Percentiles rank a stretch among this genome's conserved stretches.
These are phyloP conservation scores for Huntiella abstrusa DNA, from an alignment of 2,329 filamentous ascomycete species.

Conservation along the genomic window DNA sequence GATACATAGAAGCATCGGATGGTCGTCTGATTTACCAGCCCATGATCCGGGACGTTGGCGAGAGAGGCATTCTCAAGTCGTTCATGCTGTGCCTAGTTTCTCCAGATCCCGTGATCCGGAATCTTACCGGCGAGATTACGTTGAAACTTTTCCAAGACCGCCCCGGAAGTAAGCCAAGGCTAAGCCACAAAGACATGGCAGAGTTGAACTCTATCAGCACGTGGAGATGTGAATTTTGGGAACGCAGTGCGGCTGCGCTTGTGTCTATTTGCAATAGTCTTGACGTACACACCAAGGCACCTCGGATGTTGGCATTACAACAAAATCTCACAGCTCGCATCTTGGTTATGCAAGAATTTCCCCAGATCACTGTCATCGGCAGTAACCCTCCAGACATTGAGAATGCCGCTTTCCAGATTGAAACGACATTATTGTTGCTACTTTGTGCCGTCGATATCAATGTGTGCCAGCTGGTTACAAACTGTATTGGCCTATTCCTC, in stretches of 20 bases:
- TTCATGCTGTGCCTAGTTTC: conserved; percentile 37
- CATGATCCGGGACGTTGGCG: conserved; percentile 2
- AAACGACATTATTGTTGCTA: conserved; percentile 43
- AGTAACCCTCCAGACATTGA: conserved; percentile 36
- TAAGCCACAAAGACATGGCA: conserved; percentile 16
- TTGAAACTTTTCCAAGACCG: conserved; percentile 26
- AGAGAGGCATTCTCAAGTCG: conserved; percentile 15
- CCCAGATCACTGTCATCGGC: conserved; percentile 23
- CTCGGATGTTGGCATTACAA: conserved; percentile 16
- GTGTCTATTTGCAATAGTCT: conserved; percentile 8
- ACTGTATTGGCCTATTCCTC: conserved; percentile 41
- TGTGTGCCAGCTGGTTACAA: conserved; percentile 44
- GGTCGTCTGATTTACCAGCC: conserved; percentile 14
- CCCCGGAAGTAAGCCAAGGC: conserved; percentile 20
- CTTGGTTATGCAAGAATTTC: conserved; percentile 24
- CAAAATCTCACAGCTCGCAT: conserved; percentile 38
- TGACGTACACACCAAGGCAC: conserved; percentile 9
- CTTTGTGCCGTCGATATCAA: conserved; percentile 48
- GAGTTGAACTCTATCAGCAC: conserved; percentile 18
- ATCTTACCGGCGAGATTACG: conserved; percentile 28
- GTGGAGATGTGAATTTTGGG: conserved; percentile 31
- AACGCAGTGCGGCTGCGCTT: conserved; percentile 16
- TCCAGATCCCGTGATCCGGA: conserved; percentile 29
- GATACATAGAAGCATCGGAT: conserved; percentile 35
- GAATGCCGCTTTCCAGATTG: conserved; percentile 33